A percentile compares a stretch with the other conserved stretches of the same genome.
Evolutionary conservation across 2,329 filamentous ascomycete species (phyloP).

Genomic region (Cladophialophora immunda): DNA sequence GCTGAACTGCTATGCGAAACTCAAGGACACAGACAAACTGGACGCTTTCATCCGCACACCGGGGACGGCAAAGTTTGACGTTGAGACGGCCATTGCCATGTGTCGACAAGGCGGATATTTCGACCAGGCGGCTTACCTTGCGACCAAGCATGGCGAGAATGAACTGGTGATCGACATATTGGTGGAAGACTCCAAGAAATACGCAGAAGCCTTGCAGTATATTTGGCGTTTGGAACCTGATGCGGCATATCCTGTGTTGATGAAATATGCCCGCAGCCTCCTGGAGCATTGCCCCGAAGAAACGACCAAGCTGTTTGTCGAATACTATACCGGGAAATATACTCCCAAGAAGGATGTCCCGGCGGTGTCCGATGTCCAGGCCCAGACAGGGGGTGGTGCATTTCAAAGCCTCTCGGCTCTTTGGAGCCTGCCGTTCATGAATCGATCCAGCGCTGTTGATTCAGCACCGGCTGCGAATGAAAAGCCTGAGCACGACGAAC

Average conservation of each 20-base stretch:
- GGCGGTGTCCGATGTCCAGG: slow-evolving; percentile 56
- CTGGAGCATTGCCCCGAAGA: slow-evolving; percentile 84
- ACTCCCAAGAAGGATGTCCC: slow-evolving; percentile 73
- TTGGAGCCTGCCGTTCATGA: slow-evolving; percentile 86
- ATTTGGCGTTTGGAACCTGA: slow-evolving; percentile 87
- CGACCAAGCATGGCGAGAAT: slow-evolving; percentile 91
- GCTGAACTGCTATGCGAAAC: slow-evolving; percentile 95
- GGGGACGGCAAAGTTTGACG: slow-evolving; percentile 91
- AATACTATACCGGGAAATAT: slow-evolving; percentile 92
- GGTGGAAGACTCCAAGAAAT: slow-evolving; percentile 93
- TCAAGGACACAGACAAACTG: slow-evolving; percentile 96
- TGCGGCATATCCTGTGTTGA: slow-evolving; percentile 83
- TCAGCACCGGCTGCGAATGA: slow-evolving; percentile 60
- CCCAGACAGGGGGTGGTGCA: slow-evolving; percentile 71
- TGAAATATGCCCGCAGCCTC: slow-evolving; percentile 93
- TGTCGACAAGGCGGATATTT: slow-evolving; percentile 96
- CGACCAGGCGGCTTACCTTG: slow-evolving; percentile 94
- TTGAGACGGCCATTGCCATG: slow-evolving; percentile 97
- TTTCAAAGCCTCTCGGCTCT: slow-evolving; percentile 87
- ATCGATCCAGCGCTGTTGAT: slow-evolving; percentile 65
- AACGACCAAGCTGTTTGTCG: slow-evolving; percentile 87
- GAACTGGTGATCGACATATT: slow-evolving; percentile 94
- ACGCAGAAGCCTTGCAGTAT: slow-evolving; percentile 86
- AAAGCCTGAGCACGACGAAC: slow-evolving; percentile 46
- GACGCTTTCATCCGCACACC: slow-evolving; percentile 97